Evolutionary conservation across 2,329 filamentous ascomycete genomes (phyloP).

Genomic region (Hymenoscyphus fructigenus): DNA sequence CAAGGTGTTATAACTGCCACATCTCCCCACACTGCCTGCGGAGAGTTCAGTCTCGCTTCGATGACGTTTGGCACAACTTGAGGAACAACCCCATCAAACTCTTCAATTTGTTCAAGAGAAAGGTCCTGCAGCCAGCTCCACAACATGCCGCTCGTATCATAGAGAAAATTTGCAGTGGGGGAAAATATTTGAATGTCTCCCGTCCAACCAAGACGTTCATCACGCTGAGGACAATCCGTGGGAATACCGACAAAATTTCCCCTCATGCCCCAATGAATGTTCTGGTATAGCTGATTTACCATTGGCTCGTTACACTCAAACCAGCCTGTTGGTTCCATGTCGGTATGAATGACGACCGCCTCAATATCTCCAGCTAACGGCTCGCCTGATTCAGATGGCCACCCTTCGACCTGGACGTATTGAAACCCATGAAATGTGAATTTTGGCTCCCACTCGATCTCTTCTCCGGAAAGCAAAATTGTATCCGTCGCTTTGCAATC

Average conservation of each 20-base stretch:
- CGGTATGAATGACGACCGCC: constrained; percentile 29
- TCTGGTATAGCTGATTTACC: constrained; percentile 47
- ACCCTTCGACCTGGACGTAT: constrained; percentile 36
- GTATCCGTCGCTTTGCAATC: constrained; percentile 41
- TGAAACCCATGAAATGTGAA: constrained; percentile 52
- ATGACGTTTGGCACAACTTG: constrained; percentile 26
- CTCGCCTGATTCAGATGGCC: constrained; percentile 9
- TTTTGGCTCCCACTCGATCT: constrained; percentile 39
- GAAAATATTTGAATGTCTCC: constrained; percentile 48
- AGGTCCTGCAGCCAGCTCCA: constrained; percentile 39
- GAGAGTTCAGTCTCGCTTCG: constrained; percentile 11
- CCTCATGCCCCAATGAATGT: constrained; percentile 47
- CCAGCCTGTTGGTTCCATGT: constrained; percentile 29
- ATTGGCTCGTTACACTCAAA: constrained; percentile 33
- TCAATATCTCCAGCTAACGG: constrained; percentile 19
- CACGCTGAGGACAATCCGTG: constrained; percentile 50
- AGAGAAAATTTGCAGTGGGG: constrained; percentile 45
- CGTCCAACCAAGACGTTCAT: constrained; percentile 50
- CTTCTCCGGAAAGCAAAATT: constrained; percentile 37
- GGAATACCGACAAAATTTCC: constrained; percentile 48
- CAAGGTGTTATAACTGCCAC: constrained; percentile 43
- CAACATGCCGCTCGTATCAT: constrained; percentile 39
- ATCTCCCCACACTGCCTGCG: constrained; percentile 44
- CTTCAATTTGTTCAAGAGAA: constrained; percentile 38
- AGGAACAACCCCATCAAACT: constrained; percentile 18